Evolutionary conservation across 2,329 filamentous ascomycete genomes (phyloP), one percentile per base, ranked within the genome.

Genomic region (Botrytis elliptica): DNA sequence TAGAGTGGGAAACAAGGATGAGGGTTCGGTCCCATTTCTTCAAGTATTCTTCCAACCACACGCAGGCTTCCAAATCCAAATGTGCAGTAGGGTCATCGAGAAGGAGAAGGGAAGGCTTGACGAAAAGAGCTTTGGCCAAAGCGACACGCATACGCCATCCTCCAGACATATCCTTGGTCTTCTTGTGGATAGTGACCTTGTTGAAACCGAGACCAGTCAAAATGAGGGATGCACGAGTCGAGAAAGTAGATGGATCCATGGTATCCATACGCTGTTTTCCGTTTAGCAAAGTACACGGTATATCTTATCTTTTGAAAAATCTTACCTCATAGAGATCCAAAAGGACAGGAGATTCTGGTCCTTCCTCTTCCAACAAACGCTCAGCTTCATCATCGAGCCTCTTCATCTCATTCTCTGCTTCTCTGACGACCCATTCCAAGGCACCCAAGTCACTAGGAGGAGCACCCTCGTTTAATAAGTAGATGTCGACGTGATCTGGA

Each of bases 161-260:
- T 93, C 96, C 96, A 78, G 96, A 99, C 97, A 99, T 99, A 84
- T 99, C 97, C 90, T 98, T 99, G 80, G 97, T 99, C 91, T 97
- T 98, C 90, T 99, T 99, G 85, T 97, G 87, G 82, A 99, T 98
- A 73, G 97, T 99, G 79, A 85, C 86, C 88, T 98, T 98, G 91
- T 99, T 97, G 90, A 99, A 99, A 78, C 96, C 96, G 74, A 99
- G 92, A 94, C 96, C 96, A 73, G 96, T 99, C 79, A 99, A 85
- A 83, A 99, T 99, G 78, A 98, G 91, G 73, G 95, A 97, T 75
- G 96, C 96, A 82, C 96, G 94, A 75, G 95, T 97, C 82, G 94
- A 87, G 85, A 99, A 99, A 70, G 97, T 99, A 55, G 94, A 97
- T 66, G 96, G 96, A 81, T 99, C 97, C 95, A 99, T 98, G 84